Percentiles rank a stretch among this genome's conserved stretches.
phyloP scores from a whole-genome alignment of 139 green algal genomes.

The Auxenochlorella pyrenoidosa region DNA sequence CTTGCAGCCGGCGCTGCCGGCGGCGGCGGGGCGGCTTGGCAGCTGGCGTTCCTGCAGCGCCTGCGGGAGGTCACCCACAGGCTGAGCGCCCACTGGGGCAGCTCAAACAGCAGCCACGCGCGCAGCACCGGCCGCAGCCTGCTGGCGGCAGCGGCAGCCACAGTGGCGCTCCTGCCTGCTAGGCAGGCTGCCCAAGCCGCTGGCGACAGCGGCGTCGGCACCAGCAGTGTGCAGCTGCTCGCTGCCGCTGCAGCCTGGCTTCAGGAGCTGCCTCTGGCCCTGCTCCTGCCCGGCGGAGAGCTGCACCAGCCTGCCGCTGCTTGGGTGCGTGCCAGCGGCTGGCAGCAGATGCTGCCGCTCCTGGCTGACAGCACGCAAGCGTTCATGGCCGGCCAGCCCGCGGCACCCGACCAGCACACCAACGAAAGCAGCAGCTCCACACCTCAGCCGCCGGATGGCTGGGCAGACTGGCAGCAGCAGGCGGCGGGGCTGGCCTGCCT shows the following conservation, averaged over 20 bases:
- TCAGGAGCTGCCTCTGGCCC: conserved; percentile 13
- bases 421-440: not conserved
- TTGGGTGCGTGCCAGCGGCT: not conserved
- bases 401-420: not conserved
- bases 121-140: not conserved
- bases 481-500: not conserved
- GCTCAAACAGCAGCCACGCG: not conserved
- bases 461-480: conserved; percentile 10
- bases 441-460: not conserved
- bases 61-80: not conserved
- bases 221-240: not conserved
- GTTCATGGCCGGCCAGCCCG: not conserved
- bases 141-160: not conserved
- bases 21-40: not conserved
- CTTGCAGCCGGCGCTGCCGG: not conserved
- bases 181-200: no score
- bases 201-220: not conserved
- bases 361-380: not conserved
- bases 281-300: conserved; percentile 1
- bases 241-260: not conserved
- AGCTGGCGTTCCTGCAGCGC: not conserved
- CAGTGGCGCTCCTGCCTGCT: not conserved
- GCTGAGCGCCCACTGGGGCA: not conserved
- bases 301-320: not conserved
- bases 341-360: not conserved